phyloP scores from a whole-genome alignment of 495 filamentous ascomycete species.

The Talaromyces trachyspermus region DNA sequence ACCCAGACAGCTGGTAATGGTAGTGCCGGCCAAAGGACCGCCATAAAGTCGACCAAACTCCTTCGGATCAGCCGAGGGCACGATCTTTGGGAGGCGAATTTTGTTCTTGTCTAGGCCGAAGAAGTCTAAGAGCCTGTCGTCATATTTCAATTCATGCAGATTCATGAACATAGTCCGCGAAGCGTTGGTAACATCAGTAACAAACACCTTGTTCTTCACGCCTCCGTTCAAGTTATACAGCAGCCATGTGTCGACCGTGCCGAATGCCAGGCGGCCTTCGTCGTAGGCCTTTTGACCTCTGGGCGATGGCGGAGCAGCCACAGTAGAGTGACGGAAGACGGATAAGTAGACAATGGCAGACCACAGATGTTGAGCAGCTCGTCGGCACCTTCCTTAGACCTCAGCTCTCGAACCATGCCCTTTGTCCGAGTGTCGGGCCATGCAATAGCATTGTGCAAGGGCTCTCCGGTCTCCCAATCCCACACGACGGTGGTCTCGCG shows the following conservation, averaged over 20 bases:
- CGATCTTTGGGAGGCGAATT: slow-evolving; percentile 73
- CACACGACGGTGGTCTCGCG: slow-evolving; percentile 94
- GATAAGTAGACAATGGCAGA: slow-evolving; percentile 88
- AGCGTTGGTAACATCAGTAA: slow-evolving; percentile 90
- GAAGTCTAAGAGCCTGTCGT: slow-evolving; percentile 71
- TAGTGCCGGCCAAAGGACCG: slow-evolving; percentile 60
- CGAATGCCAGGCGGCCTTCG: slow-evolving; percentile 72
- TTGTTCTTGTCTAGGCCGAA: slow-evolving; percentile 62
- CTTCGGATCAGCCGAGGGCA: slow-evolving; percentile 72
- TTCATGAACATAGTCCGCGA: slow-evolving; percentile 97
- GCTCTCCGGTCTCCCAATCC: slow-evolving; percentile 79
- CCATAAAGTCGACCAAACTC: slow-evolving; percentile 62
- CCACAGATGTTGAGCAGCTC: slow-evolving; percentile 70
- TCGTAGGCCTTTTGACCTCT: slow-evolving; percentile 71
- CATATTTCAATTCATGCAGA: slow-evolving; percentile 72
- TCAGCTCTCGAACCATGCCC: slow-evolving; percentile 67
- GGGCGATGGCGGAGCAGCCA: slow-evolving; percentile 77
- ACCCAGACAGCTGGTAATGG: slow-evolving; percentile 80
- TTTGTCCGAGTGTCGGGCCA: slow-evolving; percentile 92
- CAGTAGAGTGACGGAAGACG: slow-evolving; percentile 79
- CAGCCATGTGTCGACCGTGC: slow-evolving; percentile 89
- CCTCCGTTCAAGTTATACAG: slow-evolving; percentile 87
- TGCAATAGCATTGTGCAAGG: slow-evolving; percentile 83
- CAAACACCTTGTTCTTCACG: slow-evolving; percentile 57
- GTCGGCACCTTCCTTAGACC: slow-evolving; percentile 53